Conservation (phyloP, 257 asterid genomes). For the Eustoma russellianum region DNA sequence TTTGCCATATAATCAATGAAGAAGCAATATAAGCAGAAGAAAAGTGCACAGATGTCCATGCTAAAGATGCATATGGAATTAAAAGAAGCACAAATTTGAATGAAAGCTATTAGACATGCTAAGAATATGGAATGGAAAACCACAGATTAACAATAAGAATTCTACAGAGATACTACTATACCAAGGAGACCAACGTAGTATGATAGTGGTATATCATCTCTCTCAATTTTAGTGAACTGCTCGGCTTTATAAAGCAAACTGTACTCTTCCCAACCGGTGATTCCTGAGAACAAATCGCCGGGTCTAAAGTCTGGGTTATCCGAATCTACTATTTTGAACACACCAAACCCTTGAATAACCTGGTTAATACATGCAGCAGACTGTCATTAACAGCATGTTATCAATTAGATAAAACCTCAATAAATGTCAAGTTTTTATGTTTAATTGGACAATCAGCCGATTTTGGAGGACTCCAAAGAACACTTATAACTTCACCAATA, state of each 20-base stretch:
- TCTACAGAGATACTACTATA: slow-evolving; percentile 11
- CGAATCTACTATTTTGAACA: slow-evolving; percentile 62
- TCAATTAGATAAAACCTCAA: too few relatives aligned
- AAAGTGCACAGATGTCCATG: too few relatives aligned
- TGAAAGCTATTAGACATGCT: not conserved
- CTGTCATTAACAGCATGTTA: too few relatives aligned
- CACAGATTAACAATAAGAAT: not conserved
- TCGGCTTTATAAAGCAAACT: slow-evolving; percentile 42
- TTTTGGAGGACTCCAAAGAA: too few relatives aligned
- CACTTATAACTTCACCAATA: too few relatives aligned
- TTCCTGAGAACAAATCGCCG: slow-evolving; percentile 70
- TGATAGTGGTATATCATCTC: slow-evolving; percentile 57
- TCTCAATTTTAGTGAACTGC: slow-evolving; percentile 55
- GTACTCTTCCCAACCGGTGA: slow-evolving; percentile 95
- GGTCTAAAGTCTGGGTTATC: slow-evolving; percentile 56
- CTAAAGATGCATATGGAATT: too few relatives aligned
- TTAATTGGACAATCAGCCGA: too few relatives aligned
- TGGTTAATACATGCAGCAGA: slow-evolving; percentile 4
- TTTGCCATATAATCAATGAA: too few relatives aligned
- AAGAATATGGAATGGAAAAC: not conserved
- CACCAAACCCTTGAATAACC: slow-evolving; percentile 88
- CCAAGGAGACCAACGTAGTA: slow-evolving; percentile 78
- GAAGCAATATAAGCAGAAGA: too few relatives aligned
- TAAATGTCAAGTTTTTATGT: too few relatives aligned
- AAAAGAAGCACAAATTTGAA: not conserved